Base-by-base conservation (phyloP, 768 basidiomycete species). In the Omphalotus guepiniiformis region DNA sequence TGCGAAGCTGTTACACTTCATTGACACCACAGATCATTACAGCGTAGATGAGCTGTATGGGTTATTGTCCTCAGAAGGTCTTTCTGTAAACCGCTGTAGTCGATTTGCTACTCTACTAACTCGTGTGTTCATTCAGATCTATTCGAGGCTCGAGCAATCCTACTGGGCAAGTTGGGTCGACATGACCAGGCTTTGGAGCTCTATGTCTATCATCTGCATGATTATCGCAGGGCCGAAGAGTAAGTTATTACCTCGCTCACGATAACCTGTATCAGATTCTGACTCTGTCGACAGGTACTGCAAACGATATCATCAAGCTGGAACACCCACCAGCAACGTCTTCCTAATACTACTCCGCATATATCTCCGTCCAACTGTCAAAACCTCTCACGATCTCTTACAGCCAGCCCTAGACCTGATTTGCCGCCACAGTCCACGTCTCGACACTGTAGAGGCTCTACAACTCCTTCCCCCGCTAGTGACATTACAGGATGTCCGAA, bases 111-210 rank as follows among this genome's bases (percentile, higher is more conserved):
- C 19, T 47, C 27, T 30, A 45, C 43, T 23, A 6, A 37, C 32
- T 35, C 7, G 36, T 42, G 11, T 41, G 26, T 15, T 25, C 39
- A 6, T 27, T 4, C 55, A 93, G 93, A 92, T 56, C 72, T 96
- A 30, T 92, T 80, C 50, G 93, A 98, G 64, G 93, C 90, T 13
- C 83, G 93, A 34, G 96, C 96, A 0, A 83, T 97, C 49, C 75
- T 99, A 6, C 71, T 97, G 8, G 96, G 96, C 8, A 78, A 88
- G 37, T 74, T 97, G 51, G 92, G 88, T 1, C 82, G 90, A 45
- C 95, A 98, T 52, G 92, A 96, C 52, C 90, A 85, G 51, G 93
- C 95, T 1, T 77, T 98, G n/a, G 91, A 94, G 59, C 77, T 95
- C 12, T 99, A 98, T 61, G 93, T 94, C 5, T 87, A 97, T 59